Percentiles rank a stretch among this genome's conserved stretches.
Evolutionary conservation across 331 rosid genomes (phyloP).

Genomic region (Malus hybrid): DNA sequence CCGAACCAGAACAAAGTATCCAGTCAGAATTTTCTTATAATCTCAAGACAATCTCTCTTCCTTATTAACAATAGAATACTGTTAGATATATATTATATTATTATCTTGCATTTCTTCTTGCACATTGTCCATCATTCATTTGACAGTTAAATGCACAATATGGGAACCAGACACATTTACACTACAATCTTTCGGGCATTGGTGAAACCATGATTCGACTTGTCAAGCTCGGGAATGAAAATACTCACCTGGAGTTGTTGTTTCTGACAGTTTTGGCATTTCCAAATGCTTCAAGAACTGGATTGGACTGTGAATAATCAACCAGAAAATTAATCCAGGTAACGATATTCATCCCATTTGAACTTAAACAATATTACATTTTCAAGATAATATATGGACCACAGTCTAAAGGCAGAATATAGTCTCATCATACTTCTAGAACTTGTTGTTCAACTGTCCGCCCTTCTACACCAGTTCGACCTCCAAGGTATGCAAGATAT

Average conservation of each 20-base stretch:
- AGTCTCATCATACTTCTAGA: slow-evolving; percentile 61
- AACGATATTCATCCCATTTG: slow-evolving; percentile 6
- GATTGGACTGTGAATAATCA: slow-evolving; percentile 69
- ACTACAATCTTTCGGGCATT: not conserved
- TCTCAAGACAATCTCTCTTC: not conserved
- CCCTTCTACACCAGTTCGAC: slow-evolving; percentile 96
- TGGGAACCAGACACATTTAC: not conserved
- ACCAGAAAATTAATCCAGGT: slow-evolving; percentile 26
- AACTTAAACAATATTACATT: not conserved
- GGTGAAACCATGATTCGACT: not conserved
- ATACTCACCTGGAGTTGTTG: slow-evolving; percentile 88
- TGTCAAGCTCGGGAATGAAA: not conserved
- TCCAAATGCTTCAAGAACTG: slow-evolving; percentile 98
- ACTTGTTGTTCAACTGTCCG: slow-evolving; percentile 98
- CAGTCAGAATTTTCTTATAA: not conserved
- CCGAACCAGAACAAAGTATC: slow-evolving; percentile 9
- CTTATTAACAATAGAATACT: not conserved
- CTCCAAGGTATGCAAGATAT: slow-evolving; percentile 97
- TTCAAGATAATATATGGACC: slow-evolving; percentile 5
- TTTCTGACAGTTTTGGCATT: slow-evolving; percentile 96
- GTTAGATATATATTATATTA: not conserved
- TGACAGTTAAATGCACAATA: not conserved
- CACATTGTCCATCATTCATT: not conserved
- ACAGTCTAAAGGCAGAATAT: slow-evolving; percentile 1
- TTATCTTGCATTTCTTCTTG: not conserved